Evolutionary conservation across 1,139 yeast species (phyloP), one percentile per base, ranked within the genome.

Genomic region (Saccharomyces hybrid): DNA sequence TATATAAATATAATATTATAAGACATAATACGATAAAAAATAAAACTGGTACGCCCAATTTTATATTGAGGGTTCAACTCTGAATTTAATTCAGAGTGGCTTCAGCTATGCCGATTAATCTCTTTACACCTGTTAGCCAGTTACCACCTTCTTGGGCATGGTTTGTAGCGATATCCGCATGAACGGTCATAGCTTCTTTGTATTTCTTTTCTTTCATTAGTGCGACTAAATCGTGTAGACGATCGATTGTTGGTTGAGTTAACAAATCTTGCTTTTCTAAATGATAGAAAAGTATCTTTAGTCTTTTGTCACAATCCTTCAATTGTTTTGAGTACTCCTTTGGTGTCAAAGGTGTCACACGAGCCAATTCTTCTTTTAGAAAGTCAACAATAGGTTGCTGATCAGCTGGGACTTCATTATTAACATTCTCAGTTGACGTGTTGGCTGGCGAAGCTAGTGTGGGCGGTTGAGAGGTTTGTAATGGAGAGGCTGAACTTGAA

Each of bases 101-200:
- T 57, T 73, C 76, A 1, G 73, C 81, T 83, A 93, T 87, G 58
- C 86, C 88, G 59, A 93, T 83, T 62, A 93, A 78, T 64, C 97
- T 82, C 73, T 87, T 89, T 52, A 93, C 86, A 64, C 99, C 99
- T 27, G 88, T 83, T 75, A 88, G 83, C 99, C 99, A 93, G 63
- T 86, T 83, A 11, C 96, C 96, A 60, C 88, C 82, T 70, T 91
- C 96, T 48, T 80, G 83, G 51, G 85, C 79, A 62, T 81, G 80
- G 46, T 80, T 78, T 7, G 90, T 79, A 50, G 88, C 80, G 61
- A 93, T 79, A 53, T 83, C 82, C 50, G 78, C 71, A 59, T 81
- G 81, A 52, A 81, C 64, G 11, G 78, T 73, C 53, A 79, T 73
- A 1, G 98, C 97, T 11, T 75, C 74, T 13, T 72, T 72, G 67